Conservation (phyloP, 2,329 filamentous ascomycete species). For the Talaromyces albobiverticillius region DNA sequence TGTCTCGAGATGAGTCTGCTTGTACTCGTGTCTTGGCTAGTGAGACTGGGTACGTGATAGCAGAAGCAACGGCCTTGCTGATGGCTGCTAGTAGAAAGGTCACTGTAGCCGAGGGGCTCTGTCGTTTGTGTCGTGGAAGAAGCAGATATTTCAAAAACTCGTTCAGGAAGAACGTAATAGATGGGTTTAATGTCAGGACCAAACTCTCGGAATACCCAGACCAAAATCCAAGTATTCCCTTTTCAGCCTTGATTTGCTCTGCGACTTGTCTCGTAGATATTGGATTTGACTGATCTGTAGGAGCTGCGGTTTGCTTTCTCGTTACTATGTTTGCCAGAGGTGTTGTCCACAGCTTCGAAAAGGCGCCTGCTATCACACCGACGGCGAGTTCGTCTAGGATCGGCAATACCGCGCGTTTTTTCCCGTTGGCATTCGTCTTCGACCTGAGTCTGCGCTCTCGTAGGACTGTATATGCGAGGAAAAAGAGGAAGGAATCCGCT, state of each 20-base stretch:
- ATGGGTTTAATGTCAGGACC: constrained; percentile 79
- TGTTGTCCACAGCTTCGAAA: constrained; percentile 72
- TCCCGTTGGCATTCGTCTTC: constrained; percentile 21
- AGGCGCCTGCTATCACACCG: constrained; percentile 67
- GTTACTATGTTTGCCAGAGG: constrained; percentile 81
- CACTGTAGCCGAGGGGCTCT: constrained; percentile 51
- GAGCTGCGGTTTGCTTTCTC: constrained; percentile 68
- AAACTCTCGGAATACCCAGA: constrained; percentile 80
- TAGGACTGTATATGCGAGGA: constrained; percentile 70
- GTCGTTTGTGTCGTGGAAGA: constrained; percentile 52
- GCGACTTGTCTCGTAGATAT: constrained; percentile 58
- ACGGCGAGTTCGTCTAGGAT: constrained; percentile 71
- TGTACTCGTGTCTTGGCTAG: constrained; percentile 80
- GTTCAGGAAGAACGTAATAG: constrained; percentile 81
- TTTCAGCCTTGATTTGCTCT: constrained; percentile 62
- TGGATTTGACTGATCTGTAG: constrained; percentile 22
- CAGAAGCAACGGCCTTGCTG: constrained; percentile 74
- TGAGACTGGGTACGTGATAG: constrained; percentile 80
- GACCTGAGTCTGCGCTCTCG: constrained; percentile 44
- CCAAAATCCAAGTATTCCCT: constrained; percentile 76
- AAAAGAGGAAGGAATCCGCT: constrained; percentile 80
- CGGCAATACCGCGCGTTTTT: constrained; percentile 46
- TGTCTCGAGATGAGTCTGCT: constrained; percentile 34
- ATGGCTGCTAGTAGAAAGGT: constrained; percentile 69
- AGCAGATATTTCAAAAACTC: constrained; percentile 64